Evolutionary conservation across 106 monocot species (phyloP), one percentile per base, ranked within the genome.

Genomic region (Phalaenopsis aphrodite): DNA sequence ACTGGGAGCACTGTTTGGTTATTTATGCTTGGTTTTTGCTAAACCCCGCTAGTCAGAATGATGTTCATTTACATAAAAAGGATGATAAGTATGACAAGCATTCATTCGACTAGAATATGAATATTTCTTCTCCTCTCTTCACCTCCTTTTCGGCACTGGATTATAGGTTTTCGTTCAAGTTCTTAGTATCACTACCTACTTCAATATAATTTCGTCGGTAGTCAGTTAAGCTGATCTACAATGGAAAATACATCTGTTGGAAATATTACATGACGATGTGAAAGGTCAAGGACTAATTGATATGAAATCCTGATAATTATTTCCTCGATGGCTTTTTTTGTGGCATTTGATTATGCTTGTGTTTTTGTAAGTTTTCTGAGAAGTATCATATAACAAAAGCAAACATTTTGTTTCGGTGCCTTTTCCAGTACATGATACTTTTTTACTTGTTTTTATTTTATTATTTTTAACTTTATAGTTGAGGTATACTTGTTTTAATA

Each of bases 401-500:
- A 61, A 61, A 23, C 61, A 21, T 61, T 61, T 61, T 58, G 19
- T 21, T 61, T 21, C 19, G 21, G 61, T 61, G 61, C 21, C 61
- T 5, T 61, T 61, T 61, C 10, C 19, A 61, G 6, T 52, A 52
- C 0, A 12, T 12, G 52, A 52, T 12, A 1, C 10, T 52, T 52
- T 52, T 52, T 14, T 2, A 52, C 3, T 61, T 61, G 6, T 45
- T 45, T 21, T 1, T 21, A 61, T 5, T 21, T 5, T 18, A 21
- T 61, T 61, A 18, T 23, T 4, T n/a, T 61, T 0, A 21, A 61
- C n/a, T 61, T 61, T 2, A 21, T 21, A 61, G 21, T 61, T 19
- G 61, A 61, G 21, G 19, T 61, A 61, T 61, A 61, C n/a, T 61
- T n/a, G 52, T n/a, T 61, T 61, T n/a, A 61, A n/a, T n/a, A 61